phyloP scores from a whole-genome alignment of 2,329 filamentous ascomycete genomes.

The Alternaria rosae region DNA sequence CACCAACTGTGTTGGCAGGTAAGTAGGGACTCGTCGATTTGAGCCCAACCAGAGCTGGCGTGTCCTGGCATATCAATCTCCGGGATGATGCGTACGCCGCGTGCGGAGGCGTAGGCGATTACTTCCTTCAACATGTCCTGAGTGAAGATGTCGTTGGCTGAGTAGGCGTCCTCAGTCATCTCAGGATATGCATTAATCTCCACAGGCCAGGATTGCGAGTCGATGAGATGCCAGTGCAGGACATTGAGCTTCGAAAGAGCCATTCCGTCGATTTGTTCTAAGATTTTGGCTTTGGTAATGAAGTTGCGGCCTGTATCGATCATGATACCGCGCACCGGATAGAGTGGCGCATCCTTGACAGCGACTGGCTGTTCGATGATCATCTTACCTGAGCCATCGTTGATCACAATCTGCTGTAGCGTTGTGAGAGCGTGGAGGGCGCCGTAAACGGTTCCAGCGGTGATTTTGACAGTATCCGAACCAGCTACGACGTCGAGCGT shows the following conservation, averaged over 20 bases:
- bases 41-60: slow-evolving; percentile 63
- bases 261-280: slow-evolving; percentile 64
- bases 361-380: slow-evolving; percentile 62
- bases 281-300: slow-evolving; percentile 59
- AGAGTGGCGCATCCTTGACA: slow-evolving; percentile 60
- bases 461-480: slow-evolving; percentile 55
- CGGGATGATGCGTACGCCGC: slow-evolving; percentile 66
- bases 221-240: slow-evolving; percentile 65
- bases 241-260: slow-evolving; percentile 65
- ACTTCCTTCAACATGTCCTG: slow-evolving; percentile 54
- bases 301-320: slow-evolving; percentile 64
- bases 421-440: slow-evolving; percentile 65
- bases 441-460: slow-evolving; percentile 61
- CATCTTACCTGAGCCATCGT: slow-evolving; percentile 53
- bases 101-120: slow-evolving; percentile 60
- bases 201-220: slow-evolving; percentile 64
- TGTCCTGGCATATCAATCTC: slow-evolving; percentile 70
- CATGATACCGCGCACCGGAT: slow-evolving; percentile 64
- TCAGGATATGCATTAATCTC: slow-evolving; percentile 59
- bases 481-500: slow-evolving; percentile 54
- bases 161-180: slow-evolving; percentile 64
- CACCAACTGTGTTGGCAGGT: slow-evolving; percentile 66
- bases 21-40: slow-evolving; percentile 64
- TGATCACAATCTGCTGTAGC: slow-evolving; percentile 64
- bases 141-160: slow-evolving; percentile 57